These are phyloP conservation scores for Mucor ambiguus DNA, from an alignment of 371 early-diverging fungal genomes.

Conservation along the genomic window DNA sequence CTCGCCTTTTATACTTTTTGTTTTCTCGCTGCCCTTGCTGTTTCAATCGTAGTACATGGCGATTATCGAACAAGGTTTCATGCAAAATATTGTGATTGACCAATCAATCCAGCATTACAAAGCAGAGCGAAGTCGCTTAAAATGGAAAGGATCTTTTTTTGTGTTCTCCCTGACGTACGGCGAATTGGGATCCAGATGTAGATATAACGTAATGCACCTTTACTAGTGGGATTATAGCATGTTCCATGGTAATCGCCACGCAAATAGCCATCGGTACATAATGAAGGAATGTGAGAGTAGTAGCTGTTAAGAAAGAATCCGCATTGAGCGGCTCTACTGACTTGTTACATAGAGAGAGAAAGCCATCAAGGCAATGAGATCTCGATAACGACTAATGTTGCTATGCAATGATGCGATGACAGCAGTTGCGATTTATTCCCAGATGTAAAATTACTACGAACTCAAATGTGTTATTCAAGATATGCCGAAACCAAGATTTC, in stretches of 20 bases:
- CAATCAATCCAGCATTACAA: constrained; percentile 2
- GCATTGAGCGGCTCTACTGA: background rate
- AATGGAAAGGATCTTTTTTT: background rate
- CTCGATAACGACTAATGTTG: background rate
- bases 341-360: too few relatives aligned
- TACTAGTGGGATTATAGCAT: background rate
- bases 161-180: background rate
- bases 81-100: background rate
- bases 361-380: background rate
- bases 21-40: background rate
- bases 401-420: background rate
- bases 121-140: background rate
- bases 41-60: background rate
- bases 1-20: constrained; percentile 1
- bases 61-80: background rate
- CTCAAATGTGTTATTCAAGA: background rate
- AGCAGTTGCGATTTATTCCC: background rate
- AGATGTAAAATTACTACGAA: background rate
- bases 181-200: background rate
- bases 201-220: background rate
- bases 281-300: background rate
- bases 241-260: background rate
- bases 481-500: background rate
- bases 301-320: background rate
- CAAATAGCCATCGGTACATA: background rate